Evolutionary conservation across 352 stramenopile genomes (phyloP).

Genomic region (Pythium dissimile): DNA sequence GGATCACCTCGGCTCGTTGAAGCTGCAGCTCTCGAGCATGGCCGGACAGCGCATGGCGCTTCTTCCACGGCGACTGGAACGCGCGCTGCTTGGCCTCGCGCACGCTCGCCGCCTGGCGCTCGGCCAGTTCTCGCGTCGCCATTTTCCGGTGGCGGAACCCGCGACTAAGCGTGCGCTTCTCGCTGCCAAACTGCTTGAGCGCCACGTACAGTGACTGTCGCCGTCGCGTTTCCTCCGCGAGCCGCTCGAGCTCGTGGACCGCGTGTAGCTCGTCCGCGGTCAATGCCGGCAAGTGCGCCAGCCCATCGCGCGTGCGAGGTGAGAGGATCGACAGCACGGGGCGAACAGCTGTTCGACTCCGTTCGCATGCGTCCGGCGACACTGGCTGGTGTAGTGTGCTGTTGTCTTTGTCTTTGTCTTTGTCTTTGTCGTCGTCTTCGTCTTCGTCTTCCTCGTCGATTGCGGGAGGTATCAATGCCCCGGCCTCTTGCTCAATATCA

Average conservation of each 20-base stretch:
- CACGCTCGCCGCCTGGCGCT: slow-evolving; percentile 1
- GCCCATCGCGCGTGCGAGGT: slow-evolving; percentile 35
- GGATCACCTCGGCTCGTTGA: slow-evolving; percentile 26
- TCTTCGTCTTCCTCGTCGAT: not conserved
- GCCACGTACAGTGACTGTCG: slow-evolving; percentile 13
- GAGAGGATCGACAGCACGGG: slow-evolving; percentile 50
- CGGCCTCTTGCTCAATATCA: not conserved
- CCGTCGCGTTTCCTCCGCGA: slow-evolving; percentile 23
- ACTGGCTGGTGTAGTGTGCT: no score
- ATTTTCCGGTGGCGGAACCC: slow-evolving; percentile 17
- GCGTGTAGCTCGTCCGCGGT: slow-evolving; percentile 30
- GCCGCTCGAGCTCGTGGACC: slow-evolving; percentile 41
- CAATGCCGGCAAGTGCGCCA: slow-evolving; percentile 38
- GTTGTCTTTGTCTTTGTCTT: no score
- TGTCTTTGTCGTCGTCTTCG: no score
- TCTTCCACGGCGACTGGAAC: slow-evolving; percentile 20
- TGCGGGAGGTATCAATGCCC: not conserved
- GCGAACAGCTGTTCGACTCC: slow-evolving; percentile 12
- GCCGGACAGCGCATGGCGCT: not conserved
- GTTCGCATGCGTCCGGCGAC: no score
- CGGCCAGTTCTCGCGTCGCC: not conserved
- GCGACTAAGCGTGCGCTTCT: not conserved
- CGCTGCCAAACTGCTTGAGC: slow-evolving; percentile 11
- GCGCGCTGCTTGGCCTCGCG: not conserved
- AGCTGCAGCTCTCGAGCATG: not conserved